A percentile compares a stretch with the other conserved stretches of the same genome.
Evolutionary conservation across 2,329 filamentous ascomycete species (phyloP).

Genomic region (Curvularia eragrostidis): DNA sequence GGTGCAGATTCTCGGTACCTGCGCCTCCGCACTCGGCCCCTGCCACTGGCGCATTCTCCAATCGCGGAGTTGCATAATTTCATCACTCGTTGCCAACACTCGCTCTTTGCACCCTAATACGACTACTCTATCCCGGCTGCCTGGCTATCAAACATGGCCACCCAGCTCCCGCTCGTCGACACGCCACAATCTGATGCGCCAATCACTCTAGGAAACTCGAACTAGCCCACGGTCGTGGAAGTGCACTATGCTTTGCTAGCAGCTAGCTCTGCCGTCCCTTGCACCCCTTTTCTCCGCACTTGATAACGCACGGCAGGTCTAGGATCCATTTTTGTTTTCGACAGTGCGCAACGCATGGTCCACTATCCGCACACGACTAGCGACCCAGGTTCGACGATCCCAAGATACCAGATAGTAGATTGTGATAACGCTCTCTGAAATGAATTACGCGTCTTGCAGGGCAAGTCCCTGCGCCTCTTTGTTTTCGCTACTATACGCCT

Average conservation of each 20-base stretch:
- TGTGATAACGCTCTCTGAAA: background rate
- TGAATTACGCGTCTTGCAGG: background rate
- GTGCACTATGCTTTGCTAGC: background rate
- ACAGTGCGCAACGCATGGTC: background rate
- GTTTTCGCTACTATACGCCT: background rate
- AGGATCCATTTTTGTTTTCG: background rate
- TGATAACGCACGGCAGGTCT: conserved; percentile 3
- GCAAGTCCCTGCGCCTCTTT: background rate
- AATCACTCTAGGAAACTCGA: background rate
- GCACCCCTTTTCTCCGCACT: conserved; percentile 6
- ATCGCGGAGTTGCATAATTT: background rate
- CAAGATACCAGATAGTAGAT: background rate
- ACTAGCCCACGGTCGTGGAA: background rate
- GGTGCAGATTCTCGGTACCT: background rate
- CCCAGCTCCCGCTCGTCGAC: background rate
- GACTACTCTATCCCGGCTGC: conserved; percentile 14
- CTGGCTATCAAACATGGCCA: background rate
- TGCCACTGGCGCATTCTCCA: background rate
- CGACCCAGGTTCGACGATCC: background rate
- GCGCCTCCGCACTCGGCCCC: background rate
- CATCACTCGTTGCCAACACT: background rate
- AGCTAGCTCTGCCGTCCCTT: conserved; percentile 1
- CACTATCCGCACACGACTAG: background rate
- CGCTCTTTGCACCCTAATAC: conserved; percentile 20
- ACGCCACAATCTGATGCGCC: conserved; percentile 4